These are phyloP conservation scores for Stevia rebaudiana DNA, from an alignment of 140 eudicot species.

Conservation along the genomic window DNA sequence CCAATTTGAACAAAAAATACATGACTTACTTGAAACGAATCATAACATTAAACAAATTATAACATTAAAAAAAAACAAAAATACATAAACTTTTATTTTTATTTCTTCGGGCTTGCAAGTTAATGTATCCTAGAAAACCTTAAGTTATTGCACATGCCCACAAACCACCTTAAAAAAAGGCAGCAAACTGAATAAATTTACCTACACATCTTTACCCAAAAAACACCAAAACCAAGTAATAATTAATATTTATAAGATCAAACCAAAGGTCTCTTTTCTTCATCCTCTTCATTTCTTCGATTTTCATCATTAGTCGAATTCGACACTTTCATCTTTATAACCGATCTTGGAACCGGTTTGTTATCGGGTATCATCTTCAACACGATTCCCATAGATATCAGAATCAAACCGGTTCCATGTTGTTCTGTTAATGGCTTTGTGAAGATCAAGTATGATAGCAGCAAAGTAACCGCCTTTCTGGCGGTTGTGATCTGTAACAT, in stretches of 20 bases:
- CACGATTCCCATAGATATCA: conserved; percentile 75
- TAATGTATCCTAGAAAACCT: conserved; percentile 3
- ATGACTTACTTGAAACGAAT: no score
- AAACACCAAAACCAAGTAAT: conserved; percentile 5
- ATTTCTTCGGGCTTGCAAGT: conserved; percentile 17
- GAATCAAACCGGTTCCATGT: conserved; percentile 70
- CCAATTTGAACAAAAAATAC: no score
- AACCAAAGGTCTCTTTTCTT: conserved; percentile 59
- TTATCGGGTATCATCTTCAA: conserved; percentile 74
- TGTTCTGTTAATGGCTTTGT: conserved; percentile 87
- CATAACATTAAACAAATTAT: neutral
- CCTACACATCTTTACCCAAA: conserved; percentile 13
- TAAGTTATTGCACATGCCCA: conserved; percentile 11
- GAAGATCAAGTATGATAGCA: conserved; percentile 78
- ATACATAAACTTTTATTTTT: conserved; percentile 17
- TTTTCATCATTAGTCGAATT: conserved; percentile 18
- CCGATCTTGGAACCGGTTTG: conserved; percentile 37
- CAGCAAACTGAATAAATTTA: conserved; percentile 17
- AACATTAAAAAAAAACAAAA: neutral
- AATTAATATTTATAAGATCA: conserved; percentile 13
- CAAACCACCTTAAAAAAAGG: conserved; percentile 27
- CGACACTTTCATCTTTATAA: conserved; percentile 10
- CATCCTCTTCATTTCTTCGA: conserved; percentile 43
- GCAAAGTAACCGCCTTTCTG: conserved; percentile 84
- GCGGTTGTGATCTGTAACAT: conserved; percentile 71